Conservation (phyloP, 371 early-diverging fungal genomes). For the Mortierella sp. region DNA sequence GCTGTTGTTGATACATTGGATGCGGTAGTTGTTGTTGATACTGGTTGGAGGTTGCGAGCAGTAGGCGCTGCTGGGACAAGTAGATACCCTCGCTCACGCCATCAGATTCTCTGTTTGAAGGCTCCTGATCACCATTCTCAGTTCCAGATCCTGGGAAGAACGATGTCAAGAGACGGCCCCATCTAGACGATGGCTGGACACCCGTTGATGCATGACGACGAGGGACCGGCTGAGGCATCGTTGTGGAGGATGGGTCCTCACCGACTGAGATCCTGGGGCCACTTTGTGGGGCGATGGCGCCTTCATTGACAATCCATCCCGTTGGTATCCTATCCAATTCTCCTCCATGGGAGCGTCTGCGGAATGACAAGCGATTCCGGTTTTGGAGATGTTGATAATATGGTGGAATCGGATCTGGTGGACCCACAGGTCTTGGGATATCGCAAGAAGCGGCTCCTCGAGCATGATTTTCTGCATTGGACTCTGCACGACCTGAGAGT, state of each 20-base stretch:
- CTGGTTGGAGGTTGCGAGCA: slow-evolving; percentile 21
- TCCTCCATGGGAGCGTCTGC: slow-evolving; percentile 40
- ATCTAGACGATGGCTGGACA: slow-evolving; percentile 22
- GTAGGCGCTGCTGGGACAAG: slow-evolving; percentile 21
- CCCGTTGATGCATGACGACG: slow-evolving; percentile 35
- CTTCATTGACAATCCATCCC: slow-evolving; percentile 29
- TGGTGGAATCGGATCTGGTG: slow-evolving; percentile 50
- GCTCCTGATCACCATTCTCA: slow-evolving; percentile 12
- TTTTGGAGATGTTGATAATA: slow-evolving; percentile 50
- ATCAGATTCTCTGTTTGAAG: background rate
- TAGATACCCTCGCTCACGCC: background rate
- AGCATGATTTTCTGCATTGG: background rate
- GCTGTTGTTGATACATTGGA: slow-evolving; percentile 35
- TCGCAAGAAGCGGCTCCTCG: slow-evolving; percentile 20
- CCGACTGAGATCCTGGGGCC: slow-evolving; percentile 6
- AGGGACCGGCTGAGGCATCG: background rate
- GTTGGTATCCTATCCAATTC: slow-evolving; percentile 39
- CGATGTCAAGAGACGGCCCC: slow-evolving; percentile 41
- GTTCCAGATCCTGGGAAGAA: slow-evolving; percentile 26
- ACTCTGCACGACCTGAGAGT: background rate
- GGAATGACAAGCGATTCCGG: slow-evolving; percentile 23
- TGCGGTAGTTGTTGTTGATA: slow-evolving; percentile 11
- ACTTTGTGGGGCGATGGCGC: background rate
- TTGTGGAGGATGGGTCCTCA: slow-evolving; percentile 10
- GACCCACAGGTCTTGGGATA: slow-evolving; percentile 36